Evolutionary conservation across 2,329 filamentous ascomycete genomes (phyloP).

Genomic region (Phyllachora maydis): DNA sequence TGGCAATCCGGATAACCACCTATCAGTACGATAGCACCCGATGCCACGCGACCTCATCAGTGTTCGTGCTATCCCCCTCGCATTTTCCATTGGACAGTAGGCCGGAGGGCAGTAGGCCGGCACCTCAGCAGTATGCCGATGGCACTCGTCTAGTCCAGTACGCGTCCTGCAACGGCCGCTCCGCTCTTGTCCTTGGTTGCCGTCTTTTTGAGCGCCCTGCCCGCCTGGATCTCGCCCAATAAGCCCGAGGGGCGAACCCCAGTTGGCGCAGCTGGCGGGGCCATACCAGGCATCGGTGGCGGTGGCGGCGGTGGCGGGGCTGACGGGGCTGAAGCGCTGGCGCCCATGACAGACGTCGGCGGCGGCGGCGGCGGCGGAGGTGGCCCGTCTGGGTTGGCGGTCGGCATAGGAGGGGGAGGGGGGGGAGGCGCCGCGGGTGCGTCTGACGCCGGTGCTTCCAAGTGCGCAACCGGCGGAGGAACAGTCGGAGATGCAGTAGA

Average conservation of each 20-base stretch:
- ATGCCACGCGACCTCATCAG: too few species aligned
- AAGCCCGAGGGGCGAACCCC: conserved; percentile 38
- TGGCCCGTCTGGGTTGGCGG: too few species aligned
- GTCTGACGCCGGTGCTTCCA: too few species aligned
- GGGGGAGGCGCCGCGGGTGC: too few species aligned
- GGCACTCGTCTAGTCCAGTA: conserved; percentile 36
- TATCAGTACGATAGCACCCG: too few species aligned
- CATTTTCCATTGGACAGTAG: too few species aligned
- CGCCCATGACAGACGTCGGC: conserved; percentile 13
- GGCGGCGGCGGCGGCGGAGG: conserved; percentile 17
- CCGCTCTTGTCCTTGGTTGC: conserved; percentile 71
- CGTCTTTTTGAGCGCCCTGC: conserved; percentile 66
- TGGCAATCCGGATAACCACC: too few species aligned
- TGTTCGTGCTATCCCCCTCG: too few species aligned
- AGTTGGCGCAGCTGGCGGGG: conserved; percentile 16
- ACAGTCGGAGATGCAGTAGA: conserved; percentile 15
- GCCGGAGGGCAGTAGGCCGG: too few species aligned
- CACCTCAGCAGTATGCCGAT: too few species aligned
- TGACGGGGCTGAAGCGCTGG: conserved; percentile 9
- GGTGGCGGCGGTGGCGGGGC: conserved; percentile 12
- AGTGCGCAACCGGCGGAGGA: too few species aligned
- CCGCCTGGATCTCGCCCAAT: conserved; percentile 65
- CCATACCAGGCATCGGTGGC: conserved; percentile 16
- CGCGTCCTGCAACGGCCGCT: conserved; percentile 54
- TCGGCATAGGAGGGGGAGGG: too few species aligned